phyloP scores from a whole-genome alignment of 129 eudicot genomes.

The Deinandra increscens region DNA sequence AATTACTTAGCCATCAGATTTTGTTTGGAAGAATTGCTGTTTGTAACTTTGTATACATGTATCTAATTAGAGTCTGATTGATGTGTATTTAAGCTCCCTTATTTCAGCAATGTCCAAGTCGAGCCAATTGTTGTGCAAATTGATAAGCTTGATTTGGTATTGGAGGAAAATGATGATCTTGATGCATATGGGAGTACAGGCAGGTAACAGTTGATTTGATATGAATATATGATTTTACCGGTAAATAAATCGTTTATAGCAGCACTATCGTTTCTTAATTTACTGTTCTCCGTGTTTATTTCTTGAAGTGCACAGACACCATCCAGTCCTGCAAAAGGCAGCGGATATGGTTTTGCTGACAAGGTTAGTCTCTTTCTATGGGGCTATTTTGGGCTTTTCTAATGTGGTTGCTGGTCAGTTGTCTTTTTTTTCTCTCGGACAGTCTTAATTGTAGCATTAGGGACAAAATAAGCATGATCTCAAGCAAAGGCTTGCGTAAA shows the following conservation, averaged over 20 bases:
- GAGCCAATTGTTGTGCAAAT: conserved; percentile 95
- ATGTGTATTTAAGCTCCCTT: conserved; percentile 68
- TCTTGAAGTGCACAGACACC: conserved; percentile 55
- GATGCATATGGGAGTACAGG: conserved; percentile 56
- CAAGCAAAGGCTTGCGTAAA: conserved; percentile 3
- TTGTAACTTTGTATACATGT: background rate
- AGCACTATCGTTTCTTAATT: conserved; percentile 13
- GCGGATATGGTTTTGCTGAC: conserved; percentile 96
- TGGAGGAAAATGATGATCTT: conserved; percentile 84
- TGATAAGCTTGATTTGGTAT: conserved; percentile 86
- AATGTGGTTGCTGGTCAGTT: background rate
- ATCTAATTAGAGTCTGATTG: conserved; percentile 26
- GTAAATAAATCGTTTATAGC: conserved; percentile 1
- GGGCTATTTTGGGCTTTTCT: conserved; percentile 6
- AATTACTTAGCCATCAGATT: conserved; percentile 2
- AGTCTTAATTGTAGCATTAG: background rate
- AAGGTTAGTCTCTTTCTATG: conserved; percentile 56
- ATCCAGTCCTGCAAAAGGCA: conserved; percentile 60
- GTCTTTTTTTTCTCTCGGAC: background rate
- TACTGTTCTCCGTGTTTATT: conserved; percentile 20
- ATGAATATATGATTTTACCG: background rate
- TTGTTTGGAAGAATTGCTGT: conserved; percentile 3
- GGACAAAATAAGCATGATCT: conserved; percentile 13
- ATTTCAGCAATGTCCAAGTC: conserved; percentile 82
- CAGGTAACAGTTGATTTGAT: conserved; percentile 45